phyloP scores from a whole-genome alignment of 495 filamentous ascomycete species.

The Ascobolus immersus region DNA sequence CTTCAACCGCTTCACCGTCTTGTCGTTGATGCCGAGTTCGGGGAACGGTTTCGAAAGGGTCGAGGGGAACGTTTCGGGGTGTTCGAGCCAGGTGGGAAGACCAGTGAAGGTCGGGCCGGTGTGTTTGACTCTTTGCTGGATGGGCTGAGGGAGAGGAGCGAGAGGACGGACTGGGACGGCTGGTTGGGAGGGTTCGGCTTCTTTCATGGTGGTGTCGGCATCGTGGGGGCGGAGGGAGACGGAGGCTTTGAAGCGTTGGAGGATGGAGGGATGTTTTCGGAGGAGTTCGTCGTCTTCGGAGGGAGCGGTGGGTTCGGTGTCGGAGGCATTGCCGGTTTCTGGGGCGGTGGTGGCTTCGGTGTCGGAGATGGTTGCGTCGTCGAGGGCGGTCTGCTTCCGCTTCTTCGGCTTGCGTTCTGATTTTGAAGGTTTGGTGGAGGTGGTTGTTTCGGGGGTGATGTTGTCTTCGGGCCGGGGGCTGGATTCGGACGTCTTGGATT shows the following conservation, averaged over 20 bases:
- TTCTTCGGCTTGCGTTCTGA: background rate
- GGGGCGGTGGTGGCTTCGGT: background rate
- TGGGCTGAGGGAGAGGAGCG: conserved; percentile 13
- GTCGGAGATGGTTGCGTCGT: too few species aligned
- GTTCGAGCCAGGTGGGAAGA: conserved; percentile 47
- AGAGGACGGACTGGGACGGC: conserved; percentile 5
- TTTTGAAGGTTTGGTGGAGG: background rate
- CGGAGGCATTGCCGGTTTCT: background rate
- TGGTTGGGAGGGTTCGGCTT: background rate
- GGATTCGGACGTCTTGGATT: too few species aligned
- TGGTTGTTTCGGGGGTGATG: conserved; percentile 1
- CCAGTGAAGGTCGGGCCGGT: conserved; percentile 11
- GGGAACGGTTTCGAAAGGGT: conserved; percentile 33
- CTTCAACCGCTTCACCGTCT: conserved; percentile 34
- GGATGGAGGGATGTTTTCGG: conserved; percentile 13
- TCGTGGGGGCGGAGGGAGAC: background rate
- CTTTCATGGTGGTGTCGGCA: background rate
- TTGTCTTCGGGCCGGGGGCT: background rate
- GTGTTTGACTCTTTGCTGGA: conserved; percentile 4
- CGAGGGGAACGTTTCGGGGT: conserved; percentile 37
- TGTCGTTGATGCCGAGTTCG: conserved; percentile 29
- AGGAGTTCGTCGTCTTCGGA: background rate
- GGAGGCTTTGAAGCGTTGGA: conserved; percentile 9
- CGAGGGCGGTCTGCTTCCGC: background rate
- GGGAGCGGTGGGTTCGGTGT: background rate